Evolutionary conservation across 2,329 filamentous ascomycete genomes (phyloP).

Genomic region (Sarocladium oryzae): DNA sequence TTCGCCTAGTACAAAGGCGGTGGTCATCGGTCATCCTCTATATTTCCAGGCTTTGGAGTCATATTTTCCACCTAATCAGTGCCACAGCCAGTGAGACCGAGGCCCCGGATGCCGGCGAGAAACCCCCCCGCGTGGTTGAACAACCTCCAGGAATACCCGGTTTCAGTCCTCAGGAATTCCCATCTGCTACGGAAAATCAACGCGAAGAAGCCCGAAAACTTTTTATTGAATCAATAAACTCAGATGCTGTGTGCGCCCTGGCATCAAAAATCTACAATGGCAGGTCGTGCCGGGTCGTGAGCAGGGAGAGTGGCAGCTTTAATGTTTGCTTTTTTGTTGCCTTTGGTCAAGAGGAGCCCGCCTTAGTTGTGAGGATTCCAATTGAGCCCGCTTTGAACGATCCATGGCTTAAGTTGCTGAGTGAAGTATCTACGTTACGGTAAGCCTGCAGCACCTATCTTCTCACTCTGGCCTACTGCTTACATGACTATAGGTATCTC

Average conservation of each 20-base stretch:
- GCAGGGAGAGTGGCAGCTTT: slow-evolving; percentile 14
- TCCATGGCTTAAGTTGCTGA: slow-evolving; percentile 13
- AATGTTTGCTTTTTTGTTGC: slow-evolving; percentile 16
- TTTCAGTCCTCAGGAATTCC: slow-evolving; percentile 10
- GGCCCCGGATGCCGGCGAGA: slow-evolving; percentile 1
- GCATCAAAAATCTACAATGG: slow-evolving; percentile 17
- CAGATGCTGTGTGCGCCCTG: slow-evolving; percentile 16
- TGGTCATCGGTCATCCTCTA: slow-evolving; percentile 9
- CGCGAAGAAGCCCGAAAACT: slow-evolving; percentile 8
- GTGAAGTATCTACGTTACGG: slow-evolving; percentile 16
- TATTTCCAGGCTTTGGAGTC: slow-evolving; percentile 9
- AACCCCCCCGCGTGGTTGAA: slow-evolving; percentile 4
- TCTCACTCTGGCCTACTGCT: background rate
- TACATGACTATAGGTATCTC: slow-evolving; percentile 15
- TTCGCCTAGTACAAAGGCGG: slow-evolving; percentile 4
- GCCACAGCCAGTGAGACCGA: background rate
- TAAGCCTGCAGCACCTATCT: slow-evolving; percentile 11
- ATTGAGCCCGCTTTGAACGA: slow-evolving; percentile 14
- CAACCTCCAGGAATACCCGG: background rate
- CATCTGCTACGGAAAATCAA: slow-evolving; percentile 11
- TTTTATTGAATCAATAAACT: slow-evolving; percentile 18
- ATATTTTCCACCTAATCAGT: background rate
- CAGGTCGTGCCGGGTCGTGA: slow-evolving; percentile 14
- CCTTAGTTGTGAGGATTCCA: slow-evolving; percentile 14
- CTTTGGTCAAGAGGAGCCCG: slow-evolving; percentile 12